These are phyloP conservation scores for Xylariomycetidae sp. DNA, from an alignment of 2,329 filamentous ascomycete genomes.

Conservation along the genomic window DNA sequence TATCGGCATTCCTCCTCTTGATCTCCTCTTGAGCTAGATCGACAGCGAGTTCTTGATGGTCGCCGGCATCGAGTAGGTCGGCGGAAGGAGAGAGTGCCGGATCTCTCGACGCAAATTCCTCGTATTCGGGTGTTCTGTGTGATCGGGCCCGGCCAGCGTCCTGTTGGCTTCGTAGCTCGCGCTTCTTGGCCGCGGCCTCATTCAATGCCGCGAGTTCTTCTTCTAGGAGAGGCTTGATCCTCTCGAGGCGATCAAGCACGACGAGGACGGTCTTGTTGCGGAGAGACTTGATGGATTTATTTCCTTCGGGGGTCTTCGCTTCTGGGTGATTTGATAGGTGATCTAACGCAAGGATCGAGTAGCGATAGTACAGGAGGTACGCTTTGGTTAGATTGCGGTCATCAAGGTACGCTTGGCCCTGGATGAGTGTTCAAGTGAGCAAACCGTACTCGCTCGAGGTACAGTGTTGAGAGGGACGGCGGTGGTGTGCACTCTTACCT, in stretches of 20 bases:
- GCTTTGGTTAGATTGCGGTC: constrained; percentile 85
- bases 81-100: constrained; percentile 51
- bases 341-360: constrained; percentile 77
- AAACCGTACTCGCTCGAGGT: no score
- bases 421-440: constrained; percentile 11
- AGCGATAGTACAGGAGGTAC: constrained; percentile 86
- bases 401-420: constrained; percentile 80
- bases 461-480: no score
- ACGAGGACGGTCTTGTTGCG: constrained; percentile 44
- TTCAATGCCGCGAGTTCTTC: constrained; percentile 65
- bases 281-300: constrained; percentile 56
- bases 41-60: constrained; percentile 72
- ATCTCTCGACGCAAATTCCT: constrained; percentile 50
- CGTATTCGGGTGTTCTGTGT: constrained; percentile 31
- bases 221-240: constrained; percentile 73
- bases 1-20: constrained; percentile 57
- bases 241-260: constrained; percentile 68
- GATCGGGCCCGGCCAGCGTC: constrained; percentile 7
- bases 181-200: constrained; percentile 43
- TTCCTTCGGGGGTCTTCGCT: constrained; percentile 60
- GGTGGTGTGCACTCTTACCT: constrained; percentile 54
- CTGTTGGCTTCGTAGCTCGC: constrained; percentile 17
- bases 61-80: constrained; percentile 62
- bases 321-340: constrained; percentile 74
- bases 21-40: constrained; percentile 71